These are phyloP conservation scores for Psidium guajava DNA, from an alignment of 345 rosid genomes.

Conservation along the genomic window DNA sequence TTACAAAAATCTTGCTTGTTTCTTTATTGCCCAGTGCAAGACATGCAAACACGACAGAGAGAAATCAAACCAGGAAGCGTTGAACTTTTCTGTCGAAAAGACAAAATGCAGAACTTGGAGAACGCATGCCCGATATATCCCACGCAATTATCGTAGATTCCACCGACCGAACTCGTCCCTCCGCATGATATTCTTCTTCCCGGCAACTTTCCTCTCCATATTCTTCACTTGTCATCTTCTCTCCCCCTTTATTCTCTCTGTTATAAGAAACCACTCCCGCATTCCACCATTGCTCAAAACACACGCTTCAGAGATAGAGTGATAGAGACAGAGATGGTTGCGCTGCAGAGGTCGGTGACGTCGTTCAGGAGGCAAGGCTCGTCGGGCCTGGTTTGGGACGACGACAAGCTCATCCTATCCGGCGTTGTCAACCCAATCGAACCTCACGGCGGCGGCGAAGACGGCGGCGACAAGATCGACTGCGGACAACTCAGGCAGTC, in stretches of 20 bases:
- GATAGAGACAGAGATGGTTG: constrained; percentile 6
- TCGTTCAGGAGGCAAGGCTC: constrained; percentile 91
- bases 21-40: not conserved
- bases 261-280: not conserved
- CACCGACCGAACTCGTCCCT: not conserved
- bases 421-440: constrained; percentile 21
- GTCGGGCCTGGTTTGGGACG: constrained; percentile 75
- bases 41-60: not conserved
- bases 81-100: not conserved
- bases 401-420: constrained; percentile 21
- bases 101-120: not conserved
- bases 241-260: not conserved
- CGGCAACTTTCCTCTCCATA: not conserved
- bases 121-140: not conserved
- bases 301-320: not conserved
- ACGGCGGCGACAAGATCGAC: not conserved
- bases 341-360: constrained; percentile 53
- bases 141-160: not conserved
- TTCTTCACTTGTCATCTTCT: constrained; percentile 1
- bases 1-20: not conserved
- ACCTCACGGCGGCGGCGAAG: not conserved
- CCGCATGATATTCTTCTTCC: not conserved
- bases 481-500: not conserved
- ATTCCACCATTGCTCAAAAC: not conserved
- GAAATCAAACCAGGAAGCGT: not conserved